Conservation (phyloP, 176 grass and related monocot species). For the Guadua angustifolia region DNA sequence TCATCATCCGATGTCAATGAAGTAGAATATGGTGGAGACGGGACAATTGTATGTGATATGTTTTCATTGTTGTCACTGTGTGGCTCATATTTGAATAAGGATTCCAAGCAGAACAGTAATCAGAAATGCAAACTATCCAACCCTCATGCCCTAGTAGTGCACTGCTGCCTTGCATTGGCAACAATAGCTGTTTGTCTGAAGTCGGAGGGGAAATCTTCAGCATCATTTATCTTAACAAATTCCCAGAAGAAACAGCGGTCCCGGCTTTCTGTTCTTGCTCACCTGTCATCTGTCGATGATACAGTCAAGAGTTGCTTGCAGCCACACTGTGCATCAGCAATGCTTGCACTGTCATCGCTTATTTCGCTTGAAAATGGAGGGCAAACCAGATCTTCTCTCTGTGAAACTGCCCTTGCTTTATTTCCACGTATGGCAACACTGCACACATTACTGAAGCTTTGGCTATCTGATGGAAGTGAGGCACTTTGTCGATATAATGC, state of each 20-base stretch:
- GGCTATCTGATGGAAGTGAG: conserved; percentile 81
- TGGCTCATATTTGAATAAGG: conserved; percentile 83
- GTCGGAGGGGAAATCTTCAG: conserved; percentile 55
- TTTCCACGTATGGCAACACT: conserved; percentile 95
- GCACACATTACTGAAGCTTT: conserved; percentile 76
- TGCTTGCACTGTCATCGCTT: conserved; percentile 67
- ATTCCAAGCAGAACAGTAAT: conserved; percentile 65
- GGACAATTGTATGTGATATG: conserved; percentile 78
- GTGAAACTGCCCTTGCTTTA: conserved; percentile 72
- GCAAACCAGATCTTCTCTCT: conserved; percentile 59
- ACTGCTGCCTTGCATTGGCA: conserved; percentile 71
- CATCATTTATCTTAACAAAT: conserved; percentile 64
- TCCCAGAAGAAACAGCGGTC: conserved; percentile 70
- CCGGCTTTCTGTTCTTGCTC: conserved; percentile 73
- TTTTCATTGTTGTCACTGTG: conserved; percentile 81
- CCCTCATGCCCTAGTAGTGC: conserved; percentile 74
- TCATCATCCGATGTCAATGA: conserved; percentile 53
- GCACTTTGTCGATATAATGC: conserved; percentile 70
- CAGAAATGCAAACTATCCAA: conserved; percentile 88
- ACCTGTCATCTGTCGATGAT: conserved; percentile 75
- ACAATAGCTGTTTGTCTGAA: conserved; percentile 66
- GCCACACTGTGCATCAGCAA: conserved; percentile 81
- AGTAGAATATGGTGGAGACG: conserved; percentile 72
- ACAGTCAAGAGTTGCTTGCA: conserved; percentile 73
- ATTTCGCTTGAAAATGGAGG: conserved; percentile 72